A percentile compares a stretch with the other conserved stretches of the same genome.
Conservation (phyloP, 2,329 filamentous ascomycete species). For the Metarhizium brunneum region DNA sequence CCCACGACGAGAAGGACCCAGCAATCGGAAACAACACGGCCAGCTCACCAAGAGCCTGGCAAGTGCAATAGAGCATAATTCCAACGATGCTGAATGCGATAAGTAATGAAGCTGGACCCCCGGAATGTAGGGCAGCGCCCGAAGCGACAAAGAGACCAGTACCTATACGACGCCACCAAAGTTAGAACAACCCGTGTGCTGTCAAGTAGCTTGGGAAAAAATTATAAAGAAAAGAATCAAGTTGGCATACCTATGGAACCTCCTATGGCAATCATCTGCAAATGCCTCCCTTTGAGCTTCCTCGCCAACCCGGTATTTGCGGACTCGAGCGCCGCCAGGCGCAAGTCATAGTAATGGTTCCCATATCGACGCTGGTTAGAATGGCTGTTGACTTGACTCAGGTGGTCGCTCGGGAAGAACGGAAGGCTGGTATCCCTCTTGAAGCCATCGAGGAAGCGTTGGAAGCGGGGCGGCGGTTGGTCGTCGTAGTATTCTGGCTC, state of each 20-base stretch:
- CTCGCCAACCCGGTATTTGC: constrained; percentile 67
- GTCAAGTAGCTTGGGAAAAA: neutral
- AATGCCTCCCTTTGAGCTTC: constrained; percentile 71
- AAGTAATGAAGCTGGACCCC: constrained; percentile 69
- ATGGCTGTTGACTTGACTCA: constrained; percentile 23
- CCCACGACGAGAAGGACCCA: constrained; percentile 86
- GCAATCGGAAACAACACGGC: constrained; percentile 85
- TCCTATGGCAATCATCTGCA: constrained; percentile 97
- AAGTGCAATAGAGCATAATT: constrained; percentile 82
- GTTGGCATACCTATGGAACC: constrained; percentile 65
- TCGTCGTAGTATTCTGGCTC: constrained; percentile 39
- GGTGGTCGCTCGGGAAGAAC: constrained; percentile 36
- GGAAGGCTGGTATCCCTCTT: constrained; percentile 46
- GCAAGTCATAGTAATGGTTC: constrained; percentile 45
- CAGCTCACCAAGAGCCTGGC: constrained; percentile 85
- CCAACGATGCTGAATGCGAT: constrained; percentile 75
- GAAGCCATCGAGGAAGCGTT: constrained; percentile 51
- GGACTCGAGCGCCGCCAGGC: constrained; percentile 58
- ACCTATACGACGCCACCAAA: constrained; percentile 1
- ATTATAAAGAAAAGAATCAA: too few species aligned
- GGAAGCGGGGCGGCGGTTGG: constrained; percentile 22
- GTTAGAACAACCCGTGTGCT: neutral
- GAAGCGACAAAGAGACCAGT: constrained; percentile 85
- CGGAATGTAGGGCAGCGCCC: constrained; percentile 57
- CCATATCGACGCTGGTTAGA: constrained; percentile 15